Percentiles rank a stretch among this genome's conserved stretches.
phyloP scores from a whole-genome alignment of 2,329 filamentous ascomycete genomes.

The Colletotrichum sidae region DNA sequence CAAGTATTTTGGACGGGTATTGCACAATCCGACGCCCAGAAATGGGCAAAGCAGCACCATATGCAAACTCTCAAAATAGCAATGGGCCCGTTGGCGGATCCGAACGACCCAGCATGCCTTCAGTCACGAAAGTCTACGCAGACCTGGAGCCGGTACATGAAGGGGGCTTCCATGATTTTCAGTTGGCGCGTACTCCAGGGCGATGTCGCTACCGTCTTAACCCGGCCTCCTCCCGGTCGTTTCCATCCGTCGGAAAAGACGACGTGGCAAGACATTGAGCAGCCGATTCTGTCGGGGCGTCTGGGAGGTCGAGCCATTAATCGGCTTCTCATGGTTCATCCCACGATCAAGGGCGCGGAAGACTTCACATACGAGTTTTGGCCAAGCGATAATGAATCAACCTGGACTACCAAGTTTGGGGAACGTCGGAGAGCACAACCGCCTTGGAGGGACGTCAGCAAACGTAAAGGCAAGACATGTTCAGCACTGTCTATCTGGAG shows the following conservation, averaged over 20 bases:
- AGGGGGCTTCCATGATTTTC: conserved; percentile 8
- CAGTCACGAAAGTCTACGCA: neutral
- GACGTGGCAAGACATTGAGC: neutral
- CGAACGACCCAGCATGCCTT: neutral
- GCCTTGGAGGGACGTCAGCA: too few species aligned
- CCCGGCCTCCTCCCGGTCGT: neutral
- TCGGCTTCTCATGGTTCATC: neutral
- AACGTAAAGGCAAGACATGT: too few species aligned
- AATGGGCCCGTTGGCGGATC: conserved; percentile 4
- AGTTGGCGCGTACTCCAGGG: conserved; percentile 1
- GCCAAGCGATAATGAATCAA: neutral
- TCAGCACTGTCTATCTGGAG: too few species aligned
- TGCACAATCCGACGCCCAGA: neutral
- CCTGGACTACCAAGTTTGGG: neutral
- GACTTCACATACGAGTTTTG: neutral
- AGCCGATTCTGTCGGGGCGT: neutral
- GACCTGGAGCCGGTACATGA: neutral
- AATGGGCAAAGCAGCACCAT: neutral
- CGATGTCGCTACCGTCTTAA: neutral
- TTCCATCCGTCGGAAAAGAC: conserved; percentile 2
- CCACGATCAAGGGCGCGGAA: neutral
- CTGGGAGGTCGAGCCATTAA: neutral
- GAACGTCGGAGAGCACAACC: too few species aligned
- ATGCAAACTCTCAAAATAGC: conserved; percentile 7
- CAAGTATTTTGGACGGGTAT: conserved; percentile 11